phyloP scores from a whole-genome alignment of 2,329 filamentous ascomycete species.

The Colletotrichum abscissum region DNA sequence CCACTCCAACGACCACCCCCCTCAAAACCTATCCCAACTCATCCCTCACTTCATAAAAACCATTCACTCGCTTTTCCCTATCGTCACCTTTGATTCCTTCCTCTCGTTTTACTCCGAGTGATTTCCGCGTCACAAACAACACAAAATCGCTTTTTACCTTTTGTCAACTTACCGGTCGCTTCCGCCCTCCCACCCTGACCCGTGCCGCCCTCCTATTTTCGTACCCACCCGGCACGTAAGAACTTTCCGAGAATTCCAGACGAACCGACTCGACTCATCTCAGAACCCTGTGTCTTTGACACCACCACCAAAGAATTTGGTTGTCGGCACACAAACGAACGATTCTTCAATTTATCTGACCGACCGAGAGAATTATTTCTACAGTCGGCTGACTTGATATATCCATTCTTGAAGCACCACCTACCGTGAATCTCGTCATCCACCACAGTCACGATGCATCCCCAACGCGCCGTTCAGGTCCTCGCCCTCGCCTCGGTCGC shows the following conservation, averaged over 20 bases:
- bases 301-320: neutral
- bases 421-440: neutral
- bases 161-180: constrained; percentile 11
- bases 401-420: neutral
- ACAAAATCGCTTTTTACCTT: neutral
- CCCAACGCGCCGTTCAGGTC: constrained; percentile 56
- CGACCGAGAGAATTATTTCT: neutral
- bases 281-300: constrained; percentile 2
- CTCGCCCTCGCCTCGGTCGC: constrained; percentile 60
- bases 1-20: constrained; percentile 3
- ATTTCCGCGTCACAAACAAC: neutral
- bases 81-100: neutral
- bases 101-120: neutral
- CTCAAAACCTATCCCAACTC: constrained; percentile 3
- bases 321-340: neutral
- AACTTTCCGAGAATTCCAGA: constrained; percentile 27
- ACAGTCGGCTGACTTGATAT: neutral
- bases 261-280: constrained; percentile 8
- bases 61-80: constrained; percentile 23
- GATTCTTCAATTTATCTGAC: neutral
- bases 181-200: neutral
- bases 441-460: constrained; percentile 55
- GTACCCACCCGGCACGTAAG: constrained; percentile 24
- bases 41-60: constrained; percentile 25
- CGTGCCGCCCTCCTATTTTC: constrained; percentile 11